Evolutionary conservation across 306 rosid species (phyloP), one percentile per base, ranked within the genome.

Genomic region (Cicer cuneatum): DNA sequence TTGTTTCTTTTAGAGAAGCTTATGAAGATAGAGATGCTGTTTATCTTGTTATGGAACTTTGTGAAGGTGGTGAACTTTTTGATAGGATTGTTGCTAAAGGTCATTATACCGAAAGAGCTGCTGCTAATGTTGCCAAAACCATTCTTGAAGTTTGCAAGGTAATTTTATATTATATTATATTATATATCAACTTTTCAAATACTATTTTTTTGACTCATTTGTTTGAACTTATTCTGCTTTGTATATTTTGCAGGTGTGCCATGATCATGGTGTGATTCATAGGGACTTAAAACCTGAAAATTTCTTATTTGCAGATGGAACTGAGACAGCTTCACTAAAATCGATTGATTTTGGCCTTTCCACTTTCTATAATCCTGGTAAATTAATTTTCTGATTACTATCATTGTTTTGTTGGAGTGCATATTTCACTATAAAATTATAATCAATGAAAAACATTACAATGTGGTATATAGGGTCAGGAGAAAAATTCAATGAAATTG

Each of bases 331-430:
- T 15, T 75, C 74, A 38, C 71, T 94, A 15, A 94, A 94, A 83
- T 81, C 98, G 12, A 94, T 94, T 73, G 98, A 94, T 85, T 94
- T 94, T 77, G 98, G 98, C 24, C 95, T 94, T 66, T 91, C 96
- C 51, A 84, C 92, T 63, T 88, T 90, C 80, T 90, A 86, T 68
- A 81, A 75, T 45, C 21, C 81, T 18, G 98, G 98, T 93, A 83
- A 40, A 13, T 6, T 7, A 1, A 6, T 40, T 59, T 38, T 15
- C 13, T 73, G 45, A 39, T 52, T 21, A 41, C n/a, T 52, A 43
- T 2, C 53, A 40, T 39, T 12, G 14, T 67, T 33, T 39, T 9
- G 14, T 67, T 33, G 35, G 5, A 43, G 19, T 33, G 3, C n/a
- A n/a, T 13, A 62, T 58, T 58, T 58, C 12, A 5, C 15, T 1